phyloP scores from a whole-genome alignment of 306 rosid genomes.

The Hylodesmum podocarpum region DNA sequence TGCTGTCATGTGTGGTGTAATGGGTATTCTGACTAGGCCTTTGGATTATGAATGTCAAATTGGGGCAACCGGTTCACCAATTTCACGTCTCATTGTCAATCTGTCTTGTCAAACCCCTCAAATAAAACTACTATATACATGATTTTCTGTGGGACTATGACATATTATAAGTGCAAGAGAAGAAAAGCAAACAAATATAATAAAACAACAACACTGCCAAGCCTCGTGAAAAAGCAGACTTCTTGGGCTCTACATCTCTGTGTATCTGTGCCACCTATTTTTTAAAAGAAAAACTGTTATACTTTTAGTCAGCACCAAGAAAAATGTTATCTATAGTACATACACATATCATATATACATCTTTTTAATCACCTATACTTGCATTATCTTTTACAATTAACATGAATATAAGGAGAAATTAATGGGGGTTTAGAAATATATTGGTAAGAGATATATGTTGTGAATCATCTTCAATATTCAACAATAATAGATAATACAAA shows the following conservation, averaged over 20 bases:
- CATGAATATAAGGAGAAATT: no score
- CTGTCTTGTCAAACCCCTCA: slow-evolving; percentile 44
- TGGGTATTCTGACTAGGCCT: slow-evolving; percentile 30
- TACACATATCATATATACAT: no score
- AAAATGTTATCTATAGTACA: no score
- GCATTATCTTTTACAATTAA: no score
- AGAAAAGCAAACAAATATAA: slow-evolving; percentile 26
- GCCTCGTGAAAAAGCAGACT: slow-evolving; percentile 43
- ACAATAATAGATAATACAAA: no score
- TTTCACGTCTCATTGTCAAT: slow-evolving; percentile 32
- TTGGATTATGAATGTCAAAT: slow-evolving; percentile 14
- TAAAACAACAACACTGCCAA: slow-evolving; percentile 29
- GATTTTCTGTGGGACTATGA: slow-evolving; percentile 35
- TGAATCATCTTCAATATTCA: no score
- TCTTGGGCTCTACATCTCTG: slow-evolving; percentile 16
- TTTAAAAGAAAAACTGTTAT: background rate
- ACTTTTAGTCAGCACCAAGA: no score
- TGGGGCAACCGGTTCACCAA: slow-evolving; percentile 7
- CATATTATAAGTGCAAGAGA: slow-evolving; percentile 6
- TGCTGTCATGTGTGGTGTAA: slow-evolving; percentile 37
- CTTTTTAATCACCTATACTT: no score
- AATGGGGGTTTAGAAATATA: no score
- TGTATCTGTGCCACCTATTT: slow-evolving; percentile 24
- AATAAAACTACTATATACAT: slow-evolving; percentile 8
- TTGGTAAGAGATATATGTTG: no score